These are phyloP conservation scores for Saccharum hybrid DNA, from an alignment of 202 grass and related monocot species.

Conservation along the genomic window DNA sequence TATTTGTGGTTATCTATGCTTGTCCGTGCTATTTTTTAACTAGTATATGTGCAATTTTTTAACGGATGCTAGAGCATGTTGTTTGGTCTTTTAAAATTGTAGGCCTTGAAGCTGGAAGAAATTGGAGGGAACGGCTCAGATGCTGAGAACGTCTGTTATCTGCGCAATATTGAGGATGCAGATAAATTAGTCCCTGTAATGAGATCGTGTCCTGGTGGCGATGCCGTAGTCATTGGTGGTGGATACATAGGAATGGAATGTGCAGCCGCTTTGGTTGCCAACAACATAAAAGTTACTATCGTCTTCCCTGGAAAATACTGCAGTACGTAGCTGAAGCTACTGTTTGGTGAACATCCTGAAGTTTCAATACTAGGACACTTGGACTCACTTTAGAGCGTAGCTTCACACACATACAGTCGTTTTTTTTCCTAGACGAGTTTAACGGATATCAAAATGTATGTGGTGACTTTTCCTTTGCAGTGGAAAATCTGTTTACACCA, in stretches of 20 bases:
- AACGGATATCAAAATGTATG: background rate
- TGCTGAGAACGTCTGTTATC: constrained; percentile 76
- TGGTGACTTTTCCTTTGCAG: constrained; percentile 38
- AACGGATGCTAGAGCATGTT: background rate
- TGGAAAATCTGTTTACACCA: constrained; percentile 73
- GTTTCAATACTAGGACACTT: background rate
- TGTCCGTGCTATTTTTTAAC: background rate
- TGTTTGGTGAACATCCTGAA: background rate
- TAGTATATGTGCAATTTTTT: background rate
- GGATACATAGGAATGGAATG: constrained; percentile 97
- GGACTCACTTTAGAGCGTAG: background rate
- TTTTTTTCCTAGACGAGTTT: background rate
- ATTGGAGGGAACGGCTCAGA: constrained; percentile 57
- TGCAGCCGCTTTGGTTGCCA: constrained; percentile 73
- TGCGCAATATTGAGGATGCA: constrained; percentile 73
- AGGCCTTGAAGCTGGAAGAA: constrained; percentile 85
- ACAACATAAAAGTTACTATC: constrained; percentile 79
- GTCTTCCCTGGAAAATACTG: constrained; percentile 83
- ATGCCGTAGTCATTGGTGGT: constrained; percentile 78
- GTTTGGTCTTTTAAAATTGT: background rate
- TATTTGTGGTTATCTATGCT: background rate
- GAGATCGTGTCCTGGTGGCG: constrained; percentile 57
- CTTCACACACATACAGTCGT: background rate
- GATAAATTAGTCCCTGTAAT: constrained; percentile 66
- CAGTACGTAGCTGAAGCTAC: constrained; percentile 60